Evolutionary conservation across 768 basidiomycete species (phyloP).

Genomic region (Leccinum disarticulatum): DNA sequence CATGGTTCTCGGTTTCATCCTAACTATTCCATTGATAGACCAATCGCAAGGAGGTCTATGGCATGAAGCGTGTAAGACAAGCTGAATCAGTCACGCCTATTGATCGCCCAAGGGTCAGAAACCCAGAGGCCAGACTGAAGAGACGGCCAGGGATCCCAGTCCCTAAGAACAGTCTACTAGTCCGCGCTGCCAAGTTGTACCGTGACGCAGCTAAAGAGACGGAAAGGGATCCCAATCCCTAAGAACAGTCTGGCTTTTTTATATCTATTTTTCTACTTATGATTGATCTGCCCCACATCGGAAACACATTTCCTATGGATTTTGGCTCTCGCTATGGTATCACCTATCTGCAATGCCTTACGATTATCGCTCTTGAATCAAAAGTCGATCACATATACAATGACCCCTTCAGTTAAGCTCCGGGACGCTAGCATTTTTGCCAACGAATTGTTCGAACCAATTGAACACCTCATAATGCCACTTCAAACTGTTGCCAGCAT

Average conservation of each 20-base stretch:
- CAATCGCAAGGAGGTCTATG: slow-evolving; percentile 39
- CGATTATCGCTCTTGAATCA: background rate
- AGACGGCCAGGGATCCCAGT: slow-evolving; percentile 19
- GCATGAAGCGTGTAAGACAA: slow-evolving; percentile 29
- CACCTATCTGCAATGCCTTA: slow-evolving; percentile 6
- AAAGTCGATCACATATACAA: background rate
- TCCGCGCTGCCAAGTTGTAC: too few relatives aligned
- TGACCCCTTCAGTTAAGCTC: slow-evolving; percentile 12
- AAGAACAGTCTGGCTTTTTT: background rate
- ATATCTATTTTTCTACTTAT: slow-evolving; percentile 16
- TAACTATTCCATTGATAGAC: slow-evolving; percentile 30
- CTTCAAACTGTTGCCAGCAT: slow-evolving; percentile 82
- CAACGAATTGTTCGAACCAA: slow-evolving; percentile 79
- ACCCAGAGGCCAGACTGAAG: slow-evolving; percentile 12
- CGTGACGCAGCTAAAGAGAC: too few relatives aligned
- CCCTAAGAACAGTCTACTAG: slow-evolving; percentile 13
- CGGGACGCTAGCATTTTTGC: slow-evolving; percentile 21
- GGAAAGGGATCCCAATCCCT: too few relatives aligned
- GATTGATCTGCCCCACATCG: slow-evolving; percentile 2
- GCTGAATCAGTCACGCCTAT: slow-evolving; percentile 1
- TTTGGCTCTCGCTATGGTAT: slow-evolving; percentile 2
- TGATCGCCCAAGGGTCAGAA: background rate
- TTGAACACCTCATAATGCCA: slow-evolving; percentile 95
- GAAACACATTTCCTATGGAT: slow-evolving; percentile 10
- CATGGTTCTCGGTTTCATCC: background rate